A percentile compares a stretch with the other conserved stretches of the same genome.
These are phyloP conservation scores for Aspergillus texensis DNA, from an alignment of 2,329 filamentous ascomycete genomes.

Conservation along the genomic window DNA sequence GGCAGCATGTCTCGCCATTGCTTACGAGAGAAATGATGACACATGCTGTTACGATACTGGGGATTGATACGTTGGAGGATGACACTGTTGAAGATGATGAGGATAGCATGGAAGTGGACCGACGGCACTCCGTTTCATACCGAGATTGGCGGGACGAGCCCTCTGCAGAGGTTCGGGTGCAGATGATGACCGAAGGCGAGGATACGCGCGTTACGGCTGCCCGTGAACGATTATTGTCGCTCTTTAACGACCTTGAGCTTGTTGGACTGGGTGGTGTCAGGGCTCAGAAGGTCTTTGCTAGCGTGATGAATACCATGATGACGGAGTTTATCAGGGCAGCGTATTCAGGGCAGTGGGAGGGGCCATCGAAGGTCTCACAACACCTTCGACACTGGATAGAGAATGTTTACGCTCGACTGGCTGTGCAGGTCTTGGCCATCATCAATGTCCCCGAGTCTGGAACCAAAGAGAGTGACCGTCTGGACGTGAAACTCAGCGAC, in stretches of 20 bases:
- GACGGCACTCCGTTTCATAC: constrained; percentile 40
- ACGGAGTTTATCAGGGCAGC: constrained; percentile 58
- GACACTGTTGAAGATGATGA: constrained; percentile 23
- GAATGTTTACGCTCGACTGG: constrained; percentile 56
- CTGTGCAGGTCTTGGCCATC: constrained; percentile 52
- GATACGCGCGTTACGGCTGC: constrained; percentile 31
- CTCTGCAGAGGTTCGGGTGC: constrained; percentile 28
- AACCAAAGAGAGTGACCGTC: constrained; percentile 24
- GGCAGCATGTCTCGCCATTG: constrained; percentile 44
- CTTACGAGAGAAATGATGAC: constrained; percentile 50
- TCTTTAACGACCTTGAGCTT: constrained; percentile 51
- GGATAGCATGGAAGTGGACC: constrained; percentile 44
- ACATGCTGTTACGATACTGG: constrained; percentile 47
- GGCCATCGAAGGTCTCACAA: constrained; percentile 50
- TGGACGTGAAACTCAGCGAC: constrained; percentile 44
- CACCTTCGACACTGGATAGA: constrained; percentile 60
- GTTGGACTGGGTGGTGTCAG: constrained; percentile 59
- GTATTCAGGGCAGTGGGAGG: constrained; percentile 61
- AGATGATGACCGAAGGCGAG: constrained; percentile 39
- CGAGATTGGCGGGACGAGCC: constrained; percentile 38
- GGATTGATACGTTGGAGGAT: constrained; percentile 36
- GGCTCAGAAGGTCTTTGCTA: constrained; percentile 60
- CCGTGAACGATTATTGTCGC: constrained; percentile 37
- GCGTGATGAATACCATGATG: constrained; percentile 60
- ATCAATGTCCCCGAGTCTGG: constrained; percentile 33